Base-by-base conservation (phyloP, 2,329 filamentous ascomycete genomes). In the Gaeumannomyces sp. region DNA sequence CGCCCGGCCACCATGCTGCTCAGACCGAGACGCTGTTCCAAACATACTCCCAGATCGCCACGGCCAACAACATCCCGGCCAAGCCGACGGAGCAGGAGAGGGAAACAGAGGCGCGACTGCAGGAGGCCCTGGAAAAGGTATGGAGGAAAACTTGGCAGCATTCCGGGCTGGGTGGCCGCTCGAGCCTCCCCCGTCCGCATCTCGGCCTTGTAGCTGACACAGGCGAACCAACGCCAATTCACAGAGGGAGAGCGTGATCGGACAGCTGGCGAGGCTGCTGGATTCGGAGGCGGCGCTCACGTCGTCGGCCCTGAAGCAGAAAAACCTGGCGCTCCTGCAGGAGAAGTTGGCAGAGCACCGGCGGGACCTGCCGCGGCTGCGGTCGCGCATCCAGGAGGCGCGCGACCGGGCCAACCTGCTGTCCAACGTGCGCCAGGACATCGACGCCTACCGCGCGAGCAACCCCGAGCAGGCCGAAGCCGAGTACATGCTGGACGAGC, bases 401-500 rank as follows among this genome's bases (percentile, higher is more conserved):
- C 90, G 95, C 72, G 89, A 96, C 76, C 89, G 93, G 69, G 90
- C 91, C 65, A 97, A 98, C 76, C 87, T 99, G 38, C 87, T 99
- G 65, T 90, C 89, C 64, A 95, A 92, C 73, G 93, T 99, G 61
- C 91, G 92, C 68, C 90, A 90, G 72, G 95, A 99, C 76, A 98
- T 98, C 76, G 85, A 92, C 76, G 88, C 92, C 64, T 97, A 97
- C 79, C 91, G 90, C 64, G 86, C 89, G 62, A 87, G 86, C 65
- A 95, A 96, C 74, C 91, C 92, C 11, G 90, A 86, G 70, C 87
- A 88, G 3, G 90, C 89, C 64, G 95, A 98, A 79, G 92, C 92
- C 60, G 94, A 99, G 67, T 99, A 98, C 80, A 97, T 99, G 93
- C 84, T 99, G 33, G 90, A 91, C 71, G 95, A 99, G 83, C 85